Evolutionary conservation across 2,329 filamentous ascomycete species (phyloP).

Genomic region (Pyricularia grisea): DNA sequence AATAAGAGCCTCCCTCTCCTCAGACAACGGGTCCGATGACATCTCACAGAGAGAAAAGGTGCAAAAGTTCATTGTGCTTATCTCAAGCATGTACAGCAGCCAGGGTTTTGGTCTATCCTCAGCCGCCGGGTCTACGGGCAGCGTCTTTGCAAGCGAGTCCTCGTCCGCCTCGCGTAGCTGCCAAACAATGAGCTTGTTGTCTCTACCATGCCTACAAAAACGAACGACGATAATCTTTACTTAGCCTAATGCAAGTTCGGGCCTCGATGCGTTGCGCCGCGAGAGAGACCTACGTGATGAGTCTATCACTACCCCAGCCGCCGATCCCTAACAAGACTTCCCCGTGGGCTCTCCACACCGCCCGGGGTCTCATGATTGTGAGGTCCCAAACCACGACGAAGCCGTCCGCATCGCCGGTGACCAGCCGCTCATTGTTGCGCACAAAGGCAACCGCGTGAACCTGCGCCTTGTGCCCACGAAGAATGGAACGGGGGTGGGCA

Average conservation of each 20-base stretch:
- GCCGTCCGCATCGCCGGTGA: conserved; percentile 84
- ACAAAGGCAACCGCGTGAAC: conserved; percentile 72
- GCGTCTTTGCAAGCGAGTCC: conserved; percentile 49
- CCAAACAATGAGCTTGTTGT: conserved; percentile 83
- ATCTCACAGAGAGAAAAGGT: conserved; percentile 46
- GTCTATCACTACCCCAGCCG: conserved; percentile 59
- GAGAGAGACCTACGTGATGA: conserved; percentile 67
- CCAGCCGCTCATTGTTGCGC: conserved; percentile 62
- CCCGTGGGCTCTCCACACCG: conserved; percentile 80
- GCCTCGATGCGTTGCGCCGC: conserved; percentile 3
- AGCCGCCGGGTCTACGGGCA: conserved; percentile 58
- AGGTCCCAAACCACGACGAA: conserved; percentile 84
- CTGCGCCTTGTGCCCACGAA: conserved; percentile 76
- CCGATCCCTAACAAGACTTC: conserved; percentile 66
- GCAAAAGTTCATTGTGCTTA: conserved; percentile 96
- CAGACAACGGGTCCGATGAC: conserved; percentile 18
- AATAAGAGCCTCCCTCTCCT: conserved; percentile 37
- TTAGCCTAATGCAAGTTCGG: background rate
- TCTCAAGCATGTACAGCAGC: conserved; percentile 73
- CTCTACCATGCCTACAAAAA: conserved; percentile 67
- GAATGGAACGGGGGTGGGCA: conserved; percentile 49
- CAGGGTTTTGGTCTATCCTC: conserved; percentile 57
- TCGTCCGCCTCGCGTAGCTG: conserved; percentile 56
- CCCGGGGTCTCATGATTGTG: conserved; percentile 67
- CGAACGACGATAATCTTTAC: background rate